Conservation (phyloP, 176 grass and related monocot species). For the Echinochloa phyllopogon region DNA sequence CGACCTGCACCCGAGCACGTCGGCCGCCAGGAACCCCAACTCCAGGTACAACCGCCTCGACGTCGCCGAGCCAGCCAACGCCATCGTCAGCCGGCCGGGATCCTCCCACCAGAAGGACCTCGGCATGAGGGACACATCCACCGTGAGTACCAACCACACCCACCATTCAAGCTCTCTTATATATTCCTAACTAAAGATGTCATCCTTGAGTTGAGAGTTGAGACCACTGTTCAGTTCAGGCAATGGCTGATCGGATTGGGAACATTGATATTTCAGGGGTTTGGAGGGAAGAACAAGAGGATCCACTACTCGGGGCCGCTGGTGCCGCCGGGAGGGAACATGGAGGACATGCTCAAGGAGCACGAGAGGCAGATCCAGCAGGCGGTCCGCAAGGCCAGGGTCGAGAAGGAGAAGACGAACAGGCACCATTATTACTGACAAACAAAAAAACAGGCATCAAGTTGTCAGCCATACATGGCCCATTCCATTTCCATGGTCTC, state of each 20-base stretch:
- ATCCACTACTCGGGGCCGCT: slow-evolving; percentile 81
- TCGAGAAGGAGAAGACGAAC: slow-evolving; percentile 59
- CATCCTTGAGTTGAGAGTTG: background rate
- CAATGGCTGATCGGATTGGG: background rate
- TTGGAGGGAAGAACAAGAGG: slow-evolving; percentile 50
- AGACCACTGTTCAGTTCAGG: background rate
- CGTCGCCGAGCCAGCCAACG: slow-evolving; percentile 53
- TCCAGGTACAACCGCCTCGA: slow-evolving; percentile 60
- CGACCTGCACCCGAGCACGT: slow-evolving; percentile 67
- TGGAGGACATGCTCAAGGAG: slow-evolving; percentile 78
- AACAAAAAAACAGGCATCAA: background rate
- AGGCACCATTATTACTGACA: slow-evolving; percentile 40
- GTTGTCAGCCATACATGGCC: background rate
- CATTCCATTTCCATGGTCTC: slow-evolving; percentile 17
- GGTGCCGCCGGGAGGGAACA: slow-evolving; percentile 63
- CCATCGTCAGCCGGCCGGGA: slow-evolving; percentile 47
- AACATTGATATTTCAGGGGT: slow-evolving; percentile 27
- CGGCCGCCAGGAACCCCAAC: slow-evolving; percentile 49
- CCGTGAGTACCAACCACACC: slow-evolving; percentile 36
- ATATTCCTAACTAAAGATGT: background rate
- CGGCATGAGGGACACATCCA: slow-evolving; percentile 44
- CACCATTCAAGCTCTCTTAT: background rate
- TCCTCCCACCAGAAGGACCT: slow-evolving; percentile 59
- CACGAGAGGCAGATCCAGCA: slow-evolving; percentile 79
- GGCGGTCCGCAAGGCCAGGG: slow-evolving; percentile 65